Percentiles rank a stretch among this genome's conserved stretches.
Evolutionary conservation across 202 grass and related monocot genomes (phyloP).

Genomic region (Panicum hallii): DNA sequence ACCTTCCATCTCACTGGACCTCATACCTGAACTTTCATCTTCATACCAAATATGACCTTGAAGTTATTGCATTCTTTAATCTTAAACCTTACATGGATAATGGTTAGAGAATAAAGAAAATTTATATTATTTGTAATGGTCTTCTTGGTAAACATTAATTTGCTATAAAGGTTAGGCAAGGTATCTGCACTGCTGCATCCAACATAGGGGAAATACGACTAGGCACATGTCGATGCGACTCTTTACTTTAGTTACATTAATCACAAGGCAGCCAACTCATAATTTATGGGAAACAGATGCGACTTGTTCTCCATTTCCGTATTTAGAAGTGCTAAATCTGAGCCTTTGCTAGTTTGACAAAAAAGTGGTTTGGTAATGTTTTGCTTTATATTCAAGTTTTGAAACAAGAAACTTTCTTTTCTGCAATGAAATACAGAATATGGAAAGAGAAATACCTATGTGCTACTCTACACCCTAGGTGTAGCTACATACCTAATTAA

Average conservation of each 20-base stretch:
- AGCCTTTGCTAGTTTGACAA: neutral
- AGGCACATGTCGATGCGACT: neutral
- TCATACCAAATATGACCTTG: neutral
- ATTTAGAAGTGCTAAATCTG: neutral
- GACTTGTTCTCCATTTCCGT: neutral
- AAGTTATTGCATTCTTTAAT: neutral
- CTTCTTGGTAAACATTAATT: conserved; percentile 31
- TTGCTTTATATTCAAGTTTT: neutral
- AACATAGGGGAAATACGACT: neutral
- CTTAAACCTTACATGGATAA: neutral
- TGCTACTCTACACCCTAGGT: no score
- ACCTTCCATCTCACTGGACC: neutral
- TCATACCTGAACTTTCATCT: neutral
- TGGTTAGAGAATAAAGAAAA: conserved; percentile 15
- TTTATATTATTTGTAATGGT: conserved; percentile 1
- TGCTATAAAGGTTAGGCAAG: neutral
- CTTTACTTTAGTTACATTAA: neutral
- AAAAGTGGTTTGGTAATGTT: neutral
- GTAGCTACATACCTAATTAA: no score
- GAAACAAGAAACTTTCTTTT: neutral
- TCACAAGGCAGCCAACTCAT: neutral
- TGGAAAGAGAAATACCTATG: neutral
- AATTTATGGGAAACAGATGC: conserved; percentile 1
- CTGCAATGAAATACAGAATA: neutral
- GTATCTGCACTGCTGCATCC: neutral